Base-by-base conservation (phyloP, 306 rosid genomes). In the Vicia faba region DNA sequence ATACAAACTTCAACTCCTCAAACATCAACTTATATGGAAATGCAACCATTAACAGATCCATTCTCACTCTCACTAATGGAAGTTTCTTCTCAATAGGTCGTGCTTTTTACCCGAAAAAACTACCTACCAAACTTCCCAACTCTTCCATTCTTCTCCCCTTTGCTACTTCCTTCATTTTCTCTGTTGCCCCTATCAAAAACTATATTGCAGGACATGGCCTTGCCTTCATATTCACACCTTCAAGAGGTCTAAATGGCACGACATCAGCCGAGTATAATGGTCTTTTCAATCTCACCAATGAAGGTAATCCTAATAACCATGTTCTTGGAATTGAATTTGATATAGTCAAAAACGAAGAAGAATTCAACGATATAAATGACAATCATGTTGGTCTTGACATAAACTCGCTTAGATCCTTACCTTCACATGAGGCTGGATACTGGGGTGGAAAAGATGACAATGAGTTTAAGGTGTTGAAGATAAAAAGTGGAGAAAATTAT, bases 131-230 rank as follows among this genome's bases (percentile, higher is more conserved):
- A 43, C 19, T 33, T 35, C 7, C 78, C 40, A 69, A 79, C 67
- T 72, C 83, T 40, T 76, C 86, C 54, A 13, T 70, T 18, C 33
- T 63, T 25, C 72, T 80, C 45, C 68, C 87, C 5, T 87, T 87
- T 75, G 80, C 84, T 19, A 79, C 92, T 59, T 84, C 85, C 64
- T 86, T 81, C 73, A 79, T 81, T 61, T 86, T 84, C 85, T 79
- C 85, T 4, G 55, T 84, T 35, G 64, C 81, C 13, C 57, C 80
- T 4, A 14, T 72, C 7, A 36, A 77, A 61, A 16, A 73, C 74
- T 46, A 31, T 36, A 49, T 76, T 8, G 50, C 82, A 29, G 85
- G 84, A 26, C 80, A 82, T 61, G 86, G 83, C 45, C 71, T 87
- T 19, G 78, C 64, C 68, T 80, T 84, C 75, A 7, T 82, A 7